These are phyloP conservation scores for Venturiaceae sp. DNA, from an alignment of 2,329 filamentous ascomycete genomes.

Conservation along the genomic window DNA sequence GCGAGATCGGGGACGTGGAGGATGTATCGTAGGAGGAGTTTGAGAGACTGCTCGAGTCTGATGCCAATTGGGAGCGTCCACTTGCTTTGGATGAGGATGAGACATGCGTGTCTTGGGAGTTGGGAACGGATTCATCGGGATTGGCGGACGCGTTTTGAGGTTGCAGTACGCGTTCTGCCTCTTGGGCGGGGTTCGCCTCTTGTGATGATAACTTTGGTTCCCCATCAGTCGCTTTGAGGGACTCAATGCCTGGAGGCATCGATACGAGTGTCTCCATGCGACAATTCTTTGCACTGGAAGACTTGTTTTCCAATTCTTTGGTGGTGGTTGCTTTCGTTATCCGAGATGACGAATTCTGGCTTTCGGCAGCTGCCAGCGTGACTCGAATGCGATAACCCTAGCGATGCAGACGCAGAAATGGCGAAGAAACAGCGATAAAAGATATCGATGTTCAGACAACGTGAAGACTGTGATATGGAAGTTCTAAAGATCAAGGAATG, in stretches of 20 bases:
- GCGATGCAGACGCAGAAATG: neutral
- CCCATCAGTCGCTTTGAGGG: neutral
- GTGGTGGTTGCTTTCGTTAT: neutral
- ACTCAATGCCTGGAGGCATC: neutral
- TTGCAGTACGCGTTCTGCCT: neutral
- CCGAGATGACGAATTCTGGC: neutral
- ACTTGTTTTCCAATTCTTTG: neutral
- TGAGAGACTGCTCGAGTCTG: constrained; percentile 1
- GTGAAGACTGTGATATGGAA: neutral
- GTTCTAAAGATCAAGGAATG: neutral
- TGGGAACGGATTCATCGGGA: neutral
- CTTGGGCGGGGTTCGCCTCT: neutral
- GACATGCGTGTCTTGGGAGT: neutral
- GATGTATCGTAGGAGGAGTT: neutral
- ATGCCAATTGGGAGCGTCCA: neutral
- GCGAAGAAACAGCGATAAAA: neutral
- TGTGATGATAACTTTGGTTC: neutral
- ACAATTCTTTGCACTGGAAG: neutral
- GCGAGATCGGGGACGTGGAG: neutral
- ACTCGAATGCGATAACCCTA: neutral
- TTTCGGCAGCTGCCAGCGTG: constrained; percentile 1
- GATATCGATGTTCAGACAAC: neutral
- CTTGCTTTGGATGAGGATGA: neutral
- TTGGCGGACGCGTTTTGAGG: neutral
- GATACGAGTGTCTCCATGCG: neutral